Evolutionary conservation across 805 yeast genomes (phyloP).

Genomic region (Nematodospora valgi): DNA sequence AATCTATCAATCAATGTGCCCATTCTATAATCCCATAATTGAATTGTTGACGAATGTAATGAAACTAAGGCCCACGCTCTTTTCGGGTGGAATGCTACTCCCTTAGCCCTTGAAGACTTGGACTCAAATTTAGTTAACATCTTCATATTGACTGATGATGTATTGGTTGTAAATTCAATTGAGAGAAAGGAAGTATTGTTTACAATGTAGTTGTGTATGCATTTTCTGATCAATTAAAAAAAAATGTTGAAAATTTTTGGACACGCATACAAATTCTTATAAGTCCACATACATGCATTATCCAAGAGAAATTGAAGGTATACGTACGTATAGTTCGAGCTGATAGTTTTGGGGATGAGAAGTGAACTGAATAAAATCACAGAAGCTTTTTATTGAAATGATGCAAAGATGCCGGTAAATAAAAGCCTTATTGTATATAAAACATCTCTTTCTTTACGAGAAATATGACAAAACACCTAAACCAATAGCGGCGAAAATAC

Average conservation of each 20-base stretch:
- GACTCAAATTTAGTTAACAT: constrained; percentile 84
- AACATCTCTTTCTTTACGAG: background rate
- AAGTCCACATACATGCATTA: too few relatives aligned
- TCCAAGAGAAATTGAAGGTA: too few relatives aligned
- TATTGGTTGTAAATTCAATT: background rate
- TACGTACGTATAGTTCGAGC: too few relatives aligned
- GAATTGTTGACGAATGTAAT: constrained; percentile 95
- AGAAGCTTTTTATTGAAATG: too few relatives aligned
- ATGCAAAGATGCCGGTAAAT: background rate
- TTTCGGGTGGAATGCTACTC: constrained; percentile 94
- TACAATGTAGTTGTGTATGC: background rate
- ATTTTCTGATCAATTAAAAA: background rate
- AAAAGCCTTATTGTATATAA: background rate
- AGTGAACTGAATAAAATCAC: too few relatives aligned
- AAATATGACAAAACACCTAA: constrained; percentile 18
- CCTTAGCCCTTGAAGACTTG: constrained; percentile 95
- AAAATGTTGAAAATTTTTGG: constrained; percentile 4
- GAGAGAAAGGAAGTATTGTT: constrained; percentile 3
- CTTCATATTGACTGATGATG: constrained; percentile 57
- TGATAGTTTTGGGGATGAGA: too few relatives aligned
- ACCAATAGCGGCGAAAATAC: constrained; percentile 16
- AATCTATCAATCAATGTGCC: constrained; percentile 94
- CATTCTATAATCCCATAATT: constrained; percentile 99
- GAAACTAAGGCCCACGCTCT: constrained; percentile 97
- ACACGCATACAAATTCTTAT: constrained; percentile 4